Evolutionary conservation across 1,139 yeast species (phyloP), one percentile per base, ranked within the genome.

Genomic region (Blastobotrys petasosporus): DNA sequence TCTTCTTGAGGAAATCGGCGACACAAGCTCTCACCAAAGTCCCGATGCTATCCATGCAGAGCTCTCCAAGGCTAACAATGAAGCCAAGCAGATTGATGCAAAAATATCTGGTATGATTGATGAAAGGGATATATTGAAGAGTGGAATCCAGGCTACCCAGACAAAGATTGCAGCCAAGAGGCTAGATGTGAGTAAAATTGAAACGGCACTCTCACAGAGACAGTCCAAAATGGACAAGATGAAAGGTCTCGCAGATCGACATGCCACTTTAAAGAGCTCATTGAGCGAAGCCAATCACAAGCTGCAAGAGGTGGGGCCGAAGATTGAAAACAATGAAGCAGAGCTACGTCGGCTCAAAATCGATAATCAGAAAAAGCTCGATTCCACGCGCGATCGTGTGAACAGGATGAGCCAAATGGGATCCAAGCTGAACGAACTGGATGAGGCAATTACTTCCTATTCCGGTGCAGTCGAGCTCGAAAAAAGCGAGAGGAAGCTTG

Each of bases 141-240:
- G 54, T 76, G 12, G 31, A 10, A 29, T 46, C 4, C 46, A 44
- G 13, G 28, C 70, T 16, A 56, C 82, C 29, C 80, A 82, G 42
- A 73, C 66, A 39, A 63, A 66, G 29, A 66, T 83, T 7, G 79
- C 81, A 51, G 88, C 83, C 54, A 74, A 75, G 49, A 74, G 72
- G 53, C 64, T 82, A 23, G 63, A 63, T 3, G 75, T 86, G 8
- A 76, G 79, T 53, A 75, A 76, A 32, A 42, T 54, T 29, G 59
- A 60, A 37, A 38, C 42, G 6, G 51, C 49, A 33, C 42, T 63
- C 10, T 49, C 46, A 8, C 58, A 55, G 10, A 52, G 51, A 37
- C 35, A 42, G 0, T 55, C 59, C 11, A 66, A 65, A 41, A 52
- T 51, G 2, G 47, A 45, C 6, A 67, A 67, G 40, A 52, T 69